Percentiles rank a stretch among this genome's conserved stretches.
These are phyloP conservation scores for Elsinoe perseae DNA, from an alignment of 2,329 filamentous ascomycete species.

Conservation along the genomic window DNA sequence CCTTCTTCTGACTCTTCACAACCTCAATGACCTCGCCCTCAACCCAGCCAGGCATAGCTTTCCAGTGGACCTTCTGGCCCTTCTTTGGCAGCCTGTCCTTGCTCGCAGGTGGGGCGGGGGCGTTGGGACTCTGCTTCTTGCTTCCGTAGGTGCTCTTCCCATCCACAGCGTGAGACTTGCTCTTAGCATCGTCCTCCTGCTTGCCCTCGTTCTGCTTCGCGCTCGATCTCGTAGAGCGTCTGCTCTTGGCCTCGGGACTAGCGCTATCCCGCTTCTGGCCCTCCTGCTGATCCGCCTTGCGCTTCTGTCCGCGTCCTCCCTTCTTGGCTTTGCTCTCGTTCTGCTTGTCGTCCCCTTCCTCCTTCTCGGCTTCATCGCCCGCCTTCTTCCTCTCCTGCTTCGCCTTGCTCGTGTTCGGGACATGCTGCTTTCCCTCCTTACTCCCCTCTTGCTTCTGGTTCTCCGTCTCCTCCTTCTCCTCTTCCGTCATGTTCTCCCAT, in stretches of 20 bases:
- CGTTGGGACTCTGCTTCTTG: slow-evolving; percentile 27
- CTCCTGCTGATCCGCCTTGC: slow-evolving; percentile 22
- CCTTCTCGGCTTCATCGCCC: slow-evolving; percentile 25
- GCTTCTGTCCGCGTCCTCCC: slow-evolving; percentile 20
- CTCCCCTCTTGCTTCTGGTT: slow-evolving; percentile 32
- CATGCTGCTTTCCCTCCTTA: slow-evolving; percentile 39
- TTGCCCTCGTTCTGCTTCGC: slow-evolving; percentile 9
- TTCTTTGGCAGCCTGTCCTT: slow-evolving; percentile 33
- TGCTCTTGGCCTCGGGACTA: slow-evolving; percentile 21
- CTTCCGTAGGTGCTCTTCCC: slow-evolving; percentile 23
- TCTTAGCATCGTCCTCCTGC: neutral
- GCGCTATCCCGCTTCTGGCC: slow-evolving; percentile 32
- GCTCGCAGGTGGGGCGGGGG: slow-evolving; percentile 28
- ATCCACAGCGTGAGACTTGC: slow-evolving; percentile 25
- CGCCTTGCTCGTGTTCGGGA: slow-evolving; percentile 37
- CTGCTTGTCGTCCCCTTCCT: slow-evolving; percentile 23
- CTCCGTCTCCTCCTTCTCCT: slow-evolving; percentile 39
- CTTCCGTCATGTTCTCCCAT: slow-evolving; percentile 42
- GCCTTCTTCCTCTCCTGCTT: slow-evolving; percentile 35
- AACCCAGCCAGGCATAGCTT: slow-evolving; percentile 33
- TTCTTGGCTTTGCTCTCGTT: slow-evolving; percentile 18
- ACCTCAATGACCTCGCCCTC: slow-evolving; percentile 38
- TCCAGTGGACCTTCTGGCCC: slow-evolving; percentile 38
- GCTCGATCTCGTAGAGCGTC: slow-evolving; percentile 4
- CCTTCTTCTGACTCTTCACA: slow-evolving; percentile 33